A percentile compares a stretch with the other conserved stretches of the same genome.
Evolutionary conservation across 306 rosid species (phyloP).

Genomic region (Psophocarpus tetragonolobus): DNA sequence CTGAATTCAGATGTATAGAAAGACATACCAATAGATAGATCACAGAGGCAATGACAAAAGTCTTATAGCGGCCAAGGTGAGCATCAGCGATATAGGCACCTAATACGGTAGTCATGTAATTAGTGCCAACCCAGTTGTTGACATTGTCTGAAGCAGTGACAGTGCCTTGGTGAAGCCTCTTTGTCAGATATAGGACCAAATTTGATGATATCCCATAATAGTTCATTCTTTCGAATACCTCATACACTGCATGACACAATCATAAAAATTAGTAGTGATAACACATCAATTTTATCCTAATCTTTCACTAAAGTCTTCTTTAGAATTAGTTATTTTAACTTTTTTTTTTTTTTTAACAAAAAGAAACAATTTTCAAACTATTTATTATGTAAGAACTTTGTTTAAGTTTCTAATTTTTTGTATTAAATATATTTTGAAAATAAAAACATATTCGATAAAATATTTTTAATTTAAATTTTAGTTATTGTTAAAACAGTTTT

Average conservation of each 20-base stretch:
- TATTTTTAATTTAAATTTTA: too few species aligned
- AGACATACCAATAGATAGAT: constrained; percentile 56
- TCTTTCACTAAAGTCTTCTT: background rate
- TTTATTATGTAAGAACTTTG: too few species aligned
- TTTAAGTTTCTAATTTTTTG: too few species aligned
- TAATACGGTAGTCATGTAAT: constrained; percentile 61
- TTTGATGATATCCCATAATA: constrained; percentile 66
- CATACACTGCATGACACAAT: constrained; percentile 47
- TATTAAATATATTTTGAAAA: too few species aligned
- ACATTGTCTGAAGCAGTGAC: constrained; percentile 64
- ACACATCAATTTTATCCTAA: background rate
- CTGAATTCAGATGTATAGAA: background rate
- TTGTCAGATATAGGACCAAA: constrained; percentile 54
- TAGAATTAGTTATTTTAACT: background rate
- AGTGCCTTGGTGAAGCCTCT: constrained; percentile 63
- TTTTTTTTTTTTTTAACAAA: background rate
- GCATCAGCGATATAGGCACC: constrained; percentile 84
- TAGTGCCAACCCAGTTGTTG: constrained; percentile 69
- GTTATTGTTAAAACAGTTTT: too few species aligned
- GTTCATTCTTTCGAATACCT: constrained; percentile 76
- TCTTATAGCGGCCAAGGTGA: constrained; percentile 76
- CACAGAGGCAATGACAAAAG: constrained; percentile 47
- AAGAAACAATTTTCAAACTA: background rate
- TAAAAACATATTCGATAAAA: too few species aligned
- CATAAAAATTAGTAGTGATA: too few species aligned